phyloP scores from a whole-genome alignment of 1,284 basidiomycete genomes.

The Boletus albobrunnescens region DNA sequence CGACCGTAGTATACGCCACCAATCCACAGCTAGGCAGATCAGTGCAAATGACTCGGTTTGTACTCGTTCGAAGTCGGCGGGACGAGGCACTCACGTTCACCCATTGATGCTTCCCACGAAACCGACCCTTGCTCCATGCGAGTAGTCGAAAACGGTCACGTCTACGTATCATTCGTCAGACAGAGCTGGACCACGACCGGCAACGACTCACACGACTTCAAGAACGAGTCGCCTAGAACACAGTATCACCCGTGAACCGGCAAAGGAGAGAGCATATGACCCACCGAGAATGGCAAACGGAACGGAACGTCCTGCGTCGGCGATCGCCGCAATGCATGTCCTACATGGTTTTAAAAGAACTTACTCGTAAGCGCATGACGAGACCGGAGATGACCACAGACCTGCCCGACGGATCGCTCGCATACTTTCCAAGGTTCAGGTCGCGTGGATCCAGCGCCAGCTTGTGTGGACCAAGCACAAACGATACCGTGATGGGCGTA shows the following conservation, averaged over 20 bases:
- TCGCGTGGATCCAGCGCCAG: slow-evolving; percentile 55
- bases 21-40: too few relatives aligned
- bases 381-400: slow-evolving; percentile 1
- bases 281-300: slow-evolving; percentile 9
- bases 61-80: background rate
- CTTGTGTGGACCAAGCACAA: slow-evolving; percentile 51
- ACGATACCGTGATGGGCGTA: slow-evolving; percentile 33
- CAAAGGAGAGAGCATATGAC: background rate
- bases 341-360: slow-evolving; percentile 19
- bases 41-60: too few relatives aligned
- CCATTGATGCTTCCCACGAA: slow-evolving; percentile 55
- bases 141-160: slow-evolving; percentile 60
- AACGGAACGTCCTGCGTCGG: slow-evolving; percentile 44
- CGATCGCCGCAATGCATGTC: slow-evolving; percentile 65
- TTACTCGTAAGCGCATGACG: background rate
- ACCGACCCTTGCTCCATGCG: slow-evolving; percentile 51
- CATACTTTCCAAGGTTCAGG: slow-evolving; percentile 60
- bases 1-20: background rate
- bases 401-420: slow-evolving; percentile 21
- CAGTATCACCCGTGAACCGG: background rate
- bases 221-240: slow-evolving; percentile 55
- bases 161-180: slow-evolving; percentile 34
- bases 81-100: background rate
- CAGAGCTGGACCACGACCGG: background rate
- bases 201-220: slow-evolving; percentile 57